Conservation (phyloP, 768 basidiomycete species). For the Boletus rufocinnamomeus region DNA sequence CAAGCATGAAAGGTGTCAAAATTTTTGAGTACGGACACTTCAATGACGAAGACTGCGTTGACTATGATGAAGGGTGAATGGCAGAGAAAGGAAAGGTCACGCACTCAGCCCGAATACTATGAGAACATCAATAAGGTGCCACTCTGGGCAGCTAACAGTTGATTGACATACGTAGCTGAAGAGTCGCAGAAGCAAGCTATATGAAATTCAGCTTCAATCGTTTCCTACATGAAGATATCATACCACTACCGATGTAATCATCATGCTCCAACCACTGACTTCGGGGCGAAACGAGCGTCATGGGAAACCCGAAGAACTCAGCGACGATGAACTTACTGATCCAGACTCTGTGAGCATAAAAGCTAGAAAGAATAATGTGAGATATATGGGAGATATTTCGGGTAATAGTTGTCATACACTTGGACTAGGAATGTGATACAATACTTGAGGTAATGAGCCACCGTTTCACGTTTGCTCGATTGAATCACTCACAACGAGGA, state of each 20-base stretch:
- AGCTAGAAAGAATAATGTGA: conserved; percentile 6
- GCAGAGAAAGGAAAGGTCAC: neutral
- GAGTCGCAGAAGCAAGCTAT: conserved; percentile 2
- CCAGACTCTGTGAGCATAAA: conserved; percentile 27
- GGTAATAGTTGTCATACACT: conserved; percentile 4
- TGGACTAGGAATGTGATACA: conserved; percentile 20
- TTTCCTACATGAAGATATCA: neutral
- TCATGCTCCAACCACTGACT: conserved; percentile 17
- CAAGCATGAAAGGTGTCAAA: too few species aligned
- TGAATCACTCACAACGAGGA: conserved; percentile 3
- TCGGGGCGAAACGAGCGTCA: neutral
- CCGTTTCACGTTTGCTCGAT: neutral
- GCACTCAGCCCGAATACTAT: conserved; percentile 14
- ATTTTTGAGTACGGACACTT: conserved; percentile 7
- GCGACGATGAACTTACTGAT: conserved; percentile 17
- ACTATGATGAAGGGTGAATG: neutral
- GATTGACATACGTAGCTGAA: conserved; percentile 14
- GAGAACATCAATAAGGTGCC: neutral
- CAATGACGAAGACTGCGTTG: neutral
- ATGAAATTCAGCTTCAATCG: neutral
- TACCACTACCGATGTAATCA: conserved; percentile 19
- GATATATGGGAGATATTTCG: neutral
- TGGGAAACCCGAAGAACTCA: neutral
- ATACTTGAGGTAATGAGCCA: conserved; percentile 6
- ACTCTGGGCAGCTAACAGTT: neutral